These are phyloP conservation scores for Chalaropsis thielavioides DNA, from an alignment of 2,329 filamentous ascomycete species.

Conservation along the genomic window DNA sequence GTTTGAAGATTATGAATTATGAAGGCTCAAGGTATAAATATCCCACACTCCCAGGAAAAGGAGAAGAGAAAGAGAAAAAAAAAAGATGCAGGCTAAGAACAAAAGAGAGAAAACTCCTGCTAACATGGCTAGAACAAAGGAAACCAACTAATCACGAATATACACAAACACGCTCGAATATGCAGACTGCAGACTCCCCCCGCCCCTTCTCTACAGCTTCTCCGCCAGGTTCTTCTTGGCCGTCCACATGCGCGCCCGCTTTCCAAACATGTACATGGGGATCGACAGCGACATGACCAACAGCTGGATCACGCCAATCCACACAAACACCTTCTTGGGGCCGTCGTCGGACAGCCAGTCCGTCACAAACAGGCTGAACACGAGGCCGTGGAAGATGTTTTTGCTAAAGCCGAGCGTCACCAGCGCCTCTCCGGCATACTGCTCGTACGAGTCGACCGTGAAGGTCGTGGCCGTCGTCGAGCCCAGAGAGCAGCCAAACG, in stretches of 20 bases:
- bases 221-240: slow-evolving; percentile 77
- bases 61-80: not conserved
- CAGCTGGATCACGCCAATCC: slow-evolving; percentile 74
- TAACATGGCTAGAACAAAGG: not conserved
- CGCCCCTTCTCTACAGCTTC: slow-evolving; percentile 34
- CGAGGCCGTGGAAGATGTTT: slow-evolving; percentile 79
- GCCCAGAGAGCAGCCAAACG: slow-evolving; percentile 80
- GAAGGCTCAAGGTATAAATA: not conserved
- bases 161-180: not conserved
- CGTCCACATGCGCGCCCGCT: slow-evolving; percentile 87
- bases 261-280: slow-evolving; percentile 90
- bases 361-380: slow-evolving; percentile 80
- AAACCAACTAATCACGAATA: not conserved
- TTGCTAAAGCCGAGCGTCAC: slow-evolving; percentile 92
- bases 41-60: not conserved
- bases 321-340: slow-evolving; percentile 63
- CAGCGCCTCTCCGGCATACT: slow-evolving; percentile 85
- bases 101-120: not conserved
- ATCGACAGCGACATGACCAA: slow-evolving; percentile 59
- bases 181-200: not conserved
- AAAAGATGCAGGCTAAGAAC: too few relatives aligned
- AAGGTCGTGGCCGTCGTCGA: slow-evolving; percentile 90
- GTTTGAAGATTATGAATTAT: not conserved
- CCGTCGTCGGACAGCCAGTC: slow-evolving; percentile 67
- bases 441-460: slow-evolving; percentile 80